Evolutionary conservation across 345 rosid species (phyloP), one percentile per base, ranked within the genome.

Genomic region (Boechera divaricarpa): DNA sequence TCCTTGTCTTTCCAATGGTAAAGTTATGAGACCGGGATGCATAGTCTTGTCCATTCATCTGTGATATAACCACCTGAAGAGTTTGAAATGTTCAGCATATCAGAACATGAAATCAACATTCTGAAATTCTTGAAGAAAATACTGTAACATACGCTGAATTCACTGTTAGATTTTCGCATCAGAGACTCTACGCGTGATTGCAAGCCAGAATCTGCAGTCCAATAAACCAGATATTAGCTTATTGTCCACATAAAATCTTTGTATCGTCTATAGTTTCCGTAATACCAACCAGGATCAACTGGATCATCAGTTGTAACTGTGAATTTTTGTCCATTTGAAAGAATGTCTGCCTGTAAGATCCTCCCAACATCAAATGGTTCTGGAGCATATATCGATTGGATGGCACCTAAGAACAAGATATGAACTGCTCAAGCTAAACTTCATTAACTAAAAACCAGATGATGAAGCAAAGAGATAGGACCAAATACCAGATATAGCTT

Each of bases 331-430:
- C 99, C 96, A 73, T 87, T 86, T n/a, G 80, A 79, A 47, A 83
- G 49, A 77, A 91, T 78, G 32, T 91, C 97, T 58, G 85, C 98
- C 81, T 83, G 90, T 82, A 96, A 77, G 66, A 89, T 70, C 45
- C 86, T 84, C 59, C 97, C 97, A 73, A 91, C 88, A 74, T 96
- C 99, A 66, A 89, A 83, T 38, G 99, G 98, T 73, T 96, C 98
- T n/a, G 97, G 97, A 70, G 99, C 97, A 83, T 96, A 96, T 39
- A 82, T 63, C 3, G 81, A 63, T 74, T 56, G 84, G 67, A 77
- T 79, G 16, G 99, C 98, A 81, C 94, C 99, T 95, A 74, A 39
- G 39, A 75, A 26, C 57, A 39, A 67, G n/a, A 79, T 7, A 67
- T 6, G n/a, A 53, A 68, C 33, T 13, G 45, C 10, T 67, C 52